Base-by-base conservation (phyloP, 179 eudicot species). In the Silene coronaria region DNA sequence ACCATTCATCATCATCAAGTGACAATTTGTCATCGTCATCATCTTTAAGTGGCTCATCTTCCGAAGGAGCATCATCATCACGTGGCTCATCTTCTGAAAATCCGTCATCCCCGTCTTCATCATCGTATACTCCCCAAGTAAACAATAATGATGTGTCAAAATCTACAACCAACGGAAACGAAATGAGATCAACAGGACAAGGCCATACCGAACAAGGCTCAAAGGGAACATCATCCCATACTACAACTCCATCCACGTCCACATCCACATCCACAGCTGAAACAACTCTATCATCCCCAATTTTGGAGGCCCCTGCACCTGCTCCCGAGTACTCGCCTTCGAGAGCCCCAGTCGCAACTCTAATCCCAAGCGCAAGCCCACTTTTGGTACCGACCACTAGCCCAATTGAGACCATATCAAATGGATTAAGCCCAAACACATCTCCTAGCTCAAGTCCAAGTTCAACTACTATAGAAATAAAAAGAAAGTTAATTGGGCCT, bases 401-500 rank as follows among this genome's bases (percentile, higher is more conserved):
- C n/a, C 38, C 17, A 30, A 30, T 1, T 9, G 45, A 38, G 45
- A 38, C 45, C 2, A 9, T 38, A 0, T 38, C 12, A 7, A 38
- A 38, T 0, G 45, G 45, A 38, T 8, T 66, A 17, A 67, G 51
- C 51, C 13, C 70, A 6, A 59, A 1, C 30, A 19, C 64, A 24
- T 57, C 28, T 38, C 26, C 77, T 1, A n/a, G 5, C 53, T 67
- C 71, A 34, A 75, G 34, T 23, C 69, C 71, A 45, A 73, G 71
- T 21, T 36, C 71, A 67, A 3, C 51, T 9, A 36, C 27, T 0
- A 1, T 17, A 11, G 67, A 57, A 51, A 57, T 2, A 42, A 59
- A 32, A 62, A 45, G 51, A 60, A 24, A 36, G 32, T 16, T 13
- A 0, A 45, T 27, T 0, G 80, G 69, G 4, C 77, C 72, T 34